These are phyloP conservation scores for Danielozyma ontarioensis DNA, from an alignment of 805 yeast species.

Conservation along the genomic window DNA sequence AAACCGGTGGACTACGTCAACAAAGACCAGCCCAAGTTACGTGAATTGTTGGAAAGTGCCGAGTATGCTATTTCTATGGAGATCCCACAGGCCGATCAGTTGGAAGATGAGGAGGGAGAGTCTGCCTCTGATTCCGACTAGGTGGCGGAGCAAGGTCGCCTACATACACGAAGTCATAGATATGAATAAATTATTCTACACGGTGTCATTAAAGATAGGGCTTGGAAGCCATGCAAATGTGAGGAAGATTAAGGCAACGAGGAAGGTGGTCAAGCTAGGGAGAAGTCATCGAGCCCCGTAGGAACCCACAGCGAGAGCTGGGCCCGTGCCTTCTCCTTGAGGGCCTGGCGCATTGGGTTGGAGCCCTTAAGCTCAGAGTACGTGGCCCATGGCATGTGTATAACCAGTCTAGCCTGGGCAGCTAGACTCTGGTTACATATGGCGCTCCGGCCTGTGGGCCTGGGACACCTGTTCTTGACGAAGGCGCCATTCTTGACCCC, in stretches of 20 bases:
- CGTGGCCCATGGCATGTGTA: constrained; percentile 2
- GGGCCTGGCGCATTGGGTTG: constrained; percentile 18
- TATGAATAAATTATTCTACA: constrained; percentile 1
- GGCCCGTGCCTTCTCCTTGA: constrained; percentile 26
- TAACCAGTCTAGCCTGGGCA: constrained; percentile 5
- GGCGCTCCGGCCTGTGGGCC: constrained; percentile 38
- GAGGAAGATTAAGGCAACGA: no score
- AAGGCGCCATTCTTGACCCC: constrained; percentile 60
- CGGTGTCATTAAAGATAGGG: no score
- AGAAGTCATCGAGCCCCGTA: constrained; percentile 43
- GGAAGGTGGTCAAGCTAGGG: no score
- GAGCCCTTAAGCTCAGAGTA: constrained; percentile 24
- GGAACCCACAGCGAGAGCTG: constrained; percentile 44
- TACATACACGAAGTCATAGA: background rate
- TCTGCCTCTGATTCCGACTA: constrained; percentile 31
- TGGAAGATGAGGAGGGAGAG: constrained; percentile 28
- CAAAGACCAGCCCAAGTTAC: constrained; percentile 50
- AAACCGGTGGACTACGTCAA: constrained; percentile 70
- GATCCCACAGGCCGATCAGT: constrained; percentile 23
- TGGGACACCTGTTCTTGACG: constrained; percentile 40
- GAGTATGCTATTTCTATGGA: constrained; percentile 61
- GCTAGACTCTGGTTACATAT: constrained; percentile 26
- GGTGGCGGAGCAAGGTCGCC: no score
- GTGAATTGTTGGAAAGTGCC: constrained; percentile 70
- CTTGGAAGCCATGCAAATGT: no score